Evolutionary conservation across 768 basidiomycete genomes (phyloP), one percentile per base, ranked within the genome.

Genomic region (Dacryopinax spathularia): DNA sequence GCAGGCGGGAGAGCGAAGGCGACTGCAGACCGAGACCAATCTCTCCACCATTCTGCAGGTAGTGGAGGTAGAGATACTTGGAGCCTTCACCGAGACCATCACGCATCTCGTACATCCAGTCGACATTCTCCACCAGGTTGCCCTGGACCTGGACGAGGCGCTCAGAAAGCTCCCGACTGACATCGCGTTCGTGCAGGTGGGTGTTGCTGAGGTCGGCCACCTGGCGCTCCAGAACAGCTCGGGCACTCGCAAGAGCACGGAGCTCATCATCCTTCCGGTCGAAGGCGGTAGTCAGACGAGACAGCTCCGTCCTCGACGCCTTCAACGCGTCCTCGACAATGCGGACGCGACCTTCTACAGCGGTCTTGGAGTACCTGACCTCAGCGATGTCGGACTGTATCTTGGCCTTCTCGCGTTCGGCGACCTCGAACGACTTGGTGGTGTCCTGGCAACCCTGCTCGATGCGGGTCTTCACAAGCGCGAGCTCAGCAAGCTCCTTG

Each of bases 101-200:
- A 56, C 48, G 48, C 48, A 56, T 56, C 15, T 56, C 48, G 48
- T 56, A 56, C 5, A 56, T 56, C 48, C 48, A 56, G 29, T 56
- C 48, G 13, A 56, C 25, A 56, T 31, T 56, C 29, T 25, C 29
- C 5, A 29, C 22, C 13, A 56, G 3, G 48, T 31, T 56, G 18
- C 48, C 48, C 48, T 56, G 48, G 20, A 56, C 29, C 10, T 56
- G 48, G 31, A 56, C 25, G 31, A 56, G 48, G 31, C 48, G 48
- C 5, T 56, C 48, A 29, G 48, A 56, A 6, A 56, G 48, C 15
- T 31, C 31, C 25, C 48, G 48, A 9, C 25, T 56, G 48, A 56
- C 48, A 20, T 56, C 31, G 5, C 48, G 22, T 29, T 56, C 48
- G 48, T 56, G 48, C 9, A 29, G 15, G 25, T 27, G 29, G 10